Percentiles rank a stretch among this genome's conserved stretches.
Evolutionary conservation across 768 basidiomycete genomes (phyloP).

Genomic region (Paxillus ammoniavirescens): DNA sequence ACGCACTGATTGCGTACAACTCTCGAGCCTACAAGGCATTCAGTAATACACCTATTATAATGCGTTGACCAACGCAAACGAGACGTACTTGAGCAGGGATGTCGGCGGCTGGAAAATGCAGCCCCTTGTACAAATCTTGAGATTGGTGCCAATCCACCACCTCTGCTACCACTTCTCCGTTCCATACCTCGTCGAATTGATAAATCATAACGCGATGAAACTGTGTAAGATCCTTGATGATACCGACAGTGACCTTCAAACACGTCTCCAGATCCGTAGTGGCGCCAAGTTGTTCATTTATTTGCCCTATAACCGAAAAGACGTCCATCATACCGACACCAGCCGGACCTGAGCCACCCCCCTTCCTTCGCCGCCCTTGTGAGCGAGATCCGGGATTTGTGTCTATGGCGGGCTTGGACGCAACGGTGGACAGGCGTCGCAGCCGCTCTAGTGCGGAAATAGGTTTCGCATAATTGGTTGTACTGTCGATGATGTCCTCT

Average conservation of each 20-base stretch:
- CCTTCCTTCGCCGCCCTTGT: background rate
- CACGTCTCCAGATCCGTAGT: slow-evolving; percentile 66
- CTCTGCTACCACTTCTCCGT: slow-evolving; percentile 77
- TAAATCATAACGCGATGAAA: slow-evolving; percentile 82
- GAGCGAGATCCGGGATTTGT: background rate
- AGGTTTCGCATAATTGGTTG: slow-evolving; percentile 65
- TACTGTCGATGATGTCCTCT: slow-evolving; percentile 68
- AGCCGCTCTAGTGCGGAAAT: slow-evolving; percentile 69
- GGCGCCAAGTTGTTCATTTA: slow-evolving; percentile 74
- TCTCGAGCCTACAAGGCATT: slow-evolving; percentile 51
- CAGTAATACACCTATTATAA: background rate
- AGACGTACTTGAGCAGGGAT: slow-evolving; percentile 63
- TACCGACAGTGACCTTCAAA: slow-evolving; percentile 69
- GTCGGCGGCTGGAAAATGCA: slow-evolving; percentile 70
- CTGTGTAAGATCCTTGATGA: slow-evolving; percentile 75
- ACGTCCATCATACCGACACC: slow-evolving; percentile 73
- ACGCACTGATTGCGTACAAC: slow-evolving; percentile 64
- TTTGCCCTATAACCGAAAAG: slow-evolving; percentile 73
- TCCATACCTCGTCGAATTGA: slow-evolving; percentile 80
- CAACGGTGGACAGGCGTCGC: slow-evolving; percentile 38
- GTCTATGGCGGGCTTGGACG: background rate
- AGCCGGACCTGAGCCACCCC: slow-evolving; percentile 5
- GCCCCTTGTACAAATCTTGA: slow-evolving; percentile 67
- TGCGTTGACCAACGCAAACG: background rate
- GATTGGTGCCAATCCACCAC: slow-evolving; percentile 76